Evolutionary conservation across 148 eudicot genomes (phyloP).

Genomic region (Fagopyrum esculentum): DNA sequence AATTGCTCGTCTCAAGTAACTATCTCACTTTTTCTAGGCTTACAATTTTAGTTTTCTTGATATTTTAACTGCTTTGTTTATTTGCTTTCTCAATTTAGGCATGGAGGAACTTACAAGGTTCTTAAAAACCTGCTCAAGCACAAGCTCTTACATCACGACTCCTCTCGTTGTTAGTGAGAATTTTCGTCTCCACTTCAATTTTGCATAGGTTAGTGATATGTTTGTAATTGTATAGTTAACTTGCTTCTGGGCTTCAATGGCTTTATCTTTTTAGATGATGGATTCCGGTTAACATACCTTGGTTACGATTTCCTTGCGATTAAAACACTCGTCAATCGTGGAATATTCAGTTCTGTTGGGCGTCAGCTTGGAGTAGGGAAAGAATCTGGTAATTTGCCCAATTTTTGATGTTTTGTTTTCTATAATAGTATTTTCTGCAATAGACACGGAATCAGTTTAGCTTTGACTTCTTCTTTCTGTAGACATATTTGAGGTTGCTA

Average conservation of each 20-base stretch:
- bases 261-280: conserved; percentile 53
- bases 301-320: conserved; percentile 99
- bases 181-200: neutral
- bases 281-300: conserved; percentile 87
- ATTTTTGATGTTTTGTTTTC: neutral
- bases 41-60: neutral
- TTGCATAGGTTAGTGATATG: no score
- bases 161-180: conserved; percentile 64
- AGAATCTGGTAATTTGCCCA: conserved; percentile 60
- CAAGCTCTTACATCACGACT: conserved; percentile 87
- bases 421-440: neutral
- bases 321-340: conserved; percentile 80
- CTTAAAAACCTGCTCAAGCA: conserved; percentile 94
- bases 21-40: neutral
- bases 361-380: conserved; percentile 97
- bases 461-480: neutral
- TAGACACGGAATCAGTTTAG: neutral
- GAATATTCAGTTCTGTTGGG: conserved; percentile 74
- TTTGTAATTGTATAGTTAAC: neutral
- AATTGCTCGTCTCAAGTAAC: conserved; percentile 81
- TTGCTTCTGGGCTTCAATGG: no score
- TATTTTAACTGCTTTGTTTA: neutral
- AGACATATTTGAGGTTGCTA: conserved; percentile 90
- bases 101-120: conserved; percentile 92
- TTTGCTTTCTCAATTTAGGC: conserved; percentile 29